Evolutionary conservation across 2,329 filamentous ascomycete genomes (phyloP), one percentile per base, ranked within the genome.

Genomic region (Sarocladiaceae sp.): DNA sequence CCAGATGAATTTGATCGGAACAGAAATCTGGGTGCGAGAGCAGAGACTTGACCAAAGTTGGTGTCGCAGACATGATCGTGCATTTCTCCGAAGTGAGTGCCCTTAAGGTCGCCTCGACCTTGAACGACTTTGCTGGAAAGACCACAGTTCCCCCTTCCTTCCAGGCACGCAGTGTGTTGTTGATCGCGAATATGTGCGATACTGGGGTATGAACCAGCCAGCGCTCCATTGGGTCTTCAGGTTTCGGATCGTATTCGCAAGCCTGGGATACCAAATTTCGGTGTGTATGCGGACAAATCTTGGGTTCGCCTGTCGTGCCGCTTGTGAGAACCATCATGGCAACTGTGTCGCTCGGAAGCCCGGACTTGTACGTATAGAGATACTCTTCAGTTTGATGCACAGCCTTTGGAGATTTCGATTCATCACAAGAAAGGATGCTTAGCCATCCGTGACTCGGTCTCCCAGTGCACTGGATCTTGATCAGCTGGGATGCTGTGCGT

Each of bases 241-340:
- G 50, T 27, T 64, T 60, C 29, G 62, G 55, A 32, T 66, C 63
- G 45, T 65, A 63, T 41, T 62, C 56, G 47, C 59, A 55, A 12
- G 57, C 59, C 45, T 64, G 59, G 1, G 65, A 63, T 6, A 64
- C 55, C n/a, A 68, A 45, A 45, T 68, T 70, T 23, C 55, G 49
- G 50, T 62, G 60, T 5, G 65, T 67, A 47, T 70, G 62, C 12
- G 60, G 58, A 46, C 68, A 72, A 39, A 63, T 68, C 50, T 74
- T 74, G 4, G 70, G 68, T 0, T 62, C 53, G 5, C 66, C 68
- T 0, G 69, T 72, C n/a, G 69, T 74, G 16, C 70, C 70, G 49
- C 69, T 72, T 16, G 69, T 73, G 53, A 73, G 73, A 24, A 72
- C 57, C 39, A 73, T 63, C 33, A 71, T 56, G 4, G 62, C 62